These are phyloP conservation scores for Linnemannia schmuckeri DNA, from an alignment of 192 early-diverging fungal genomes.

Conservation along the genomic window DNA sequence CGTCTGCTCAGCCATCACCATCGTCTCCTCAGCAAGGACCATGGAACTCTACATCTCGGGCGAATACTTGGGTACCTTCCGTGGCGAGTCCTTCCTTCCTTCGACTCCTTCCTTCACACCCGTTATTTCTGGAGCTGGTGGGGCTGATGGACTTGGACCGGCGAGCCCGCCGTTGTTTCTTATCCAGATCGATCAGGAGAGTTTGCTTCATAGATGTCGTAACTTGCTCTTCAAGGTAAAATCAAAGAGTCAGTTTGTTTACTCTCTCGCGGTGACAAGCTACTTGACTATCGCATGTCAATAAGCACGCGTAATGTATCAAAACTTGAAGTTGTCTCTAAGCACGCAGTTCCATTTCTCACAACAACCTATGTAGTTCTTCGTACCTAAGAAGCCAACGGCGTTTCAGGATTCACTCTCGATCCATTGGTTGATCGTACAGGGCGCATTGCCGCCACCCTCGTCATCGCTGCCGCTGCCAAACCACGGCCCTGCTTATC, in stretches of 20 bases:
- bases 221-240: slow-evolving; percentile 43
- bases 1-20: slow-evolving; percentile 1
- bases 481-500: not conserved
- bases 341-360: not conserved
- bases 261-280: no score
- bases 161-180: slow-evolving; percentile 11
- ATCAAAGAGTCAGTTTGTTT: not conserved
- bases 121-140: no score
- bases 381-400: slow-evolving; percentile 33
- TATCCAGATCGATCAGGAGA: slow-evolving; percentile 17
- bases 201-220: slow-evolving; percentile 11
- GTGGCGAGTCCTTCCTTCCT: slow-evolving; percentile 17
- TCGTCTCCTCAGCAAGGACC: slow-evolving; percentile 40
- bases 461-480: not conserved
- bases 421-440: slow-evolving; percentile 37
- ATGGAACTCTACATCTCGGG: slow-evolving; percentile 28
- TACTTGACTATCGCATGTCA: no score
- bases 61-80: slow-evolving; percentile 41
- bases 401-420: slow-evolving; percentile 16
- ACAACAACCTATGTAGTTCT: slow-evolving; percentile 26
- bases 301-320: no score
- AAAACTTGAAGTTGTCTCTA: not conserved
- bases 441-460: slow-evolving; percentile 16
- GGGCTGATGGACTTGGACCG: no score
- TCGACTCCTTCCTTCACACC: not conserved